Percentiles rank a stretch among this genome's conserved stretches.
These are phyloP conservation scores for Citrus reticulata DNA, from an alignment of 345 rosid species.

Conservation along the genomic window DNA sequence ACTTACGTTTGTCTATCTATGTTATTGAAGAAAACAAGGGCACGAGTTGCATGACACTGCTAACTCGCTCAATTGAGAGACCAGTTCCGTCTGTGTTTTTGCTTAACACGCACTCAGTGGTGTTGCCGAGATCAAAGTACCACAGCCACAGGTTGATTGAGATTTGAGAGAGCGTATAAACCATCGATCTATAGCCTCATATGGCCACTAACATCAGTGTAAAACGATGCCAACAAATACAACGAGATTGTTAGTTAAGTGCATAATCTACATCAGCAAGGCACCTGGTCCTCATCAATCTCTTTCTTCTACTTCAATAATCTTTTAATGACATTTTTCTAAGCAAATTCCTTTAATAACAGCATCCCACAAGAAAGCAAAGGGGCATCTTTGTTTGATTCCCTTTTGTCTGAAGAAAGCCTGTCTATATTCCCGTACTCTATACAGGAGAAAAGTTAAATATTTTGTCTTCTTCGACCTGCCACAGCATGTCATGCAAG, in stretches of 20 bases:
- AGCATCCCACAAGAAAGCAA: background rate
- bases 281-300: slow-evolving; percentile 17
- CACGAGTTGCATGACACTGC: too few relatives aligned
- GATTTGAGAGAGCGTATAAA: too few relatives aligned
- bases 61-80: background rate
- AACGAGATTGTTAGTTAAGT: background rate
- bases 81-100: background rate
- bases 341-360: slow-evolving; percentile 10
- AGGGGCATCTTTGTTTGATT: background rate
- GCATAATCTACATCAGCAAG: slow-evolving; percentile 10
- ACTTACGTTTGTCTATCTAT: background rate
- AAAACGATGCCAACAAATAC: background rate
- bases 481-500: background rate
- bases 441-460: background rate
- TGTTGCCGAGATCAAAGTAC: background rate
- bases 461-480: background rate
- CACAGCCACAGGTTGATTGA: background rate
- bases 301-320: slow-evolving; percentile 21
- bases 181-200: background rate
- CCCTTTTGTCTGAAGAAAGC: slow-evolving; percentile 13
- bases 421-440: background rate
- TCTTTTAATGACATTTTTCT: background rate
- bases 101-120: background rate
- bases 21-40: background rate
- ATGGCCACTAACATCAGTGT: background rate